Conservation (phyloP, 345 rosid genomes). For the Populus euphratica region DNA sequence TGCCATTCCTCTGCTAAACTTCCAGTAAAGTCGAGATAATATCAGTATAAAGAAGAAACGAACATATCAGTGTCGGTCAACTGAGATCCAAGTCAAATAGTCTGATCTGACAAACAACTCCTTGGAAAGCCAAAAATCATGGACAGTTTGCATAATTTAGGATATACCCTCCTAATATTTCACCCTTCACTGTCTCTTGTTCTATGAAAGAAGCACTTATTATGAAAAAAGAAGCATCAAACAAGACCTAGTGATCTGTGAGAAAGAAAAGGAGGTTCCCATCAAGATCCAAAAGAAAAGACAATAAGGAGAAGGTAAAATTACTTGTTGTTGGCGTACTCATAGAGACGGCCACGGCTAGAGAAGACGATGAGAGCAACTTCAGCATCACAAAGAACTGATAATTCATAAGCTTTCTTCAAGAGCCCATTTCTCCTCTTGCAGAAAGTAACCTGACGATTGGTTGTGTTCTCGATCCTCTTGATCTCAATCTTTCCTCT, state of each 20-base stretch:
- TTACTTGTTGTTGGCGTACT: constrained; percentile 92
- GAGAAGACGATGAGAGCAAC: constrained; percentile 95
- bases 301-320: neutral
- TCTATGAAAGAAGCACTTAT: neutral
- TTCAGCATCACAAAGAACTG: constrained; percentile 90
- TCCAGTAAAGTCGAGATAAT: neutral
- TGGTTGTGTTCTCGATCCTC: constrained; percentile 94
- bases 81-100: neutral
- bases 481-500: constrained; percentile 98
- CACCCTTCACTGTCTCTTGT: neutral
- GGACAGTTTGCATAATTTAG: neutral
- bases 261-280: neutral
- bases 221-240: neutral
- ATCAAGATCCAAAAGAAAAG: neutral
- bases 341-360: constrained; percentile 92
- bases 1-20: neutral
- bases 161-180: neutral
- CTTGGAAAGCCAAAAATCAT: neutral
- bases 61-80: neutral
- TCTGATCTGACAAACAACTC: neutral
- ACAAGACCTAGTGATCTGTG: neutral
- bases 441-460: constrained; percentile 92
- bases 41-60: neutral
- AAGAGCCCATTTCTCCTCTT: constrained; percentile 88
- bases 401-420: constrained; percentile 87